Base-by-base conservation (phyloP, 306 rosid species). In the Cucumis sativus region DNA sequence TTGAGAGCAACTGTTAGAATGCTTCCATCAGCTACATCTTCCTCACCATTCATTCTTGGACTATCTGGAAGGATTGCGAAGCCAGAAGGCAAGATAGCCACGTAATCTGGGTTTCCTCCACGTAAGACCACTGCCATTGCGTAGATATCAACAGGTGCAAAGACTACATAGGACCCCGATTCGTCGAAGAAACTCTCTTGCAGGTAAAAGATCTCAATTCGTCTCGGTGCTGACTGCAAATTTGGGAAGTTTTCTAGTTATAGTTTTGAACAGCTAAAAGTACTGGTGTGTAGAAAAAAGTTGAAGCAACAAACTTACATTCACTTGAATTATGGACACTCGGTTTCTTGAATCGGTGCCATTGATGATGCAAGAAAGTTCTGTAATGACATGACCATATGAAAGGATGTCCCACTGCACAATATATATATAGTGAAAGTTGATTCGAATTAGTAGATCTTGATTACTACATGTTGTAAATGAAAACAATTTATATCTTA, bases 341-440 rank as follows among this genome's bases (percentile, higher is more conserved):
- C 92, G 88, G 20, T 95, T 95, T 76, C 99, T 97, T 0, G 96
- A 88, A 5, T 95, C 96, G 12, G 89, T 70, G 17, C 97, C 99
- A 23, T 92, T 92, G 11, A 97, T 95, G 71, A 95, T 89, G 80
- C 89, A 97, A 35, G 93, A 93, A 93, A 95, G 91, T 85, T 92
- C 97, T 83, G 91, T 91, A 28, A 91, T 95, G 39, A 77, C 85
- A 70, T 95, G 92, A 2, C 97, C 97, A 51, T 92, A 90, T 7
- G 99, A 90, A 72, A 95, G 99, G 80, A 95, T 92, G 60, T 95
- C 99, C 99, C 99, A 95, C 99, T 95, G 87, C 16, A 33, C 49
- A 10, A 47, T 47, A 28, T 12, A 28, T 12, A 30, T 28, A 54
- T 70, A 14, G 8, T 28, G 35, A 49, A 47, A 49, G 12, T 13